Base-by-base conservation (phyloP, 305 asterid genomes). In the Fraxinus baroniana region DNA sequence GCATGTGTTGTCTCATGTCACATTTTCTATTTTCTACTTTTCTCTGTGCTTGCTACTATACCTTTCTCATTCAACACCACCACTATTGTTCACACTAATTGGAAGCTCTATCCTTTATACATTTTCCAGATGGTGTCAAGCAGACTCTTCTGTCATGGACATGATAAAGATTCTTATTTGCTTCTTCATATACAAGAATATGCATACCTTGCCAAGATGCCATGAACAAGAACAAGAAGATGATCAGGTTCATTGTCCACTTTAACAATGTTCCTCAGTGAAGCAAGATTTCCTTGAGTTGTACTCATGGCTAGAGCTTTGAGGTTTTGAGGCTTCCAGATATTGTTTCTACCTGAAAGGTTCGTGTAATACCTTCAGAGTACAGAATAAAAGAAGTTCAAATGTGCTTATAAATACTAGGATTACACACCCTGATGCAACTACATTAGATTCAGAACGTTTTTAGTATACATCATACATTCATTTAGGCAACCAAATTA, bases 221-320 rank as follows among this genome's bases (percentile, higher is more conserved):
- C 99, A 91, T 96, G 99, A 87, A 96, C 98, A 86, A 96, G 98
- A 86, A 94, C 97, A 85, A 93, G 91, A 83, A 96, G 99, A 92
- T 96, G 99, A 72, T 91, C 94, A 1, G 98, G 97, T 86, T 90
- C 88, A 74, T 90, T 91, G 78, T 92, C 94, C 85, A 72, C 82
- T 39, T 77, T 85, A 74, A 79, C 81, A 83, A 87, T 84, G 81
- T 84, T 74, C 84, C 60, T 82, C 8, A 91, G 92, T 33, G 91
- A 90, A 71, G 92, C 85, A 73, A 86, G 80, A 82, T 80, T 91
- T 81, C 97, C 93, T 79, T 91, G 87, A 82, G 93, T 84, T 66
- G 90, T 87, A 86, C 89, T 85, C 95, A 91, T 89, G 12, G 89
- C 93, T 20, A 83, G 86, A 80, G 97, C 91, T 86, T 78, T 87